Evolutionary conservation across 768 basidiomycete species (phyloP), one percentile per base, ranked within the genome.

Genomic region (Mycena chlorophos): DNA sequence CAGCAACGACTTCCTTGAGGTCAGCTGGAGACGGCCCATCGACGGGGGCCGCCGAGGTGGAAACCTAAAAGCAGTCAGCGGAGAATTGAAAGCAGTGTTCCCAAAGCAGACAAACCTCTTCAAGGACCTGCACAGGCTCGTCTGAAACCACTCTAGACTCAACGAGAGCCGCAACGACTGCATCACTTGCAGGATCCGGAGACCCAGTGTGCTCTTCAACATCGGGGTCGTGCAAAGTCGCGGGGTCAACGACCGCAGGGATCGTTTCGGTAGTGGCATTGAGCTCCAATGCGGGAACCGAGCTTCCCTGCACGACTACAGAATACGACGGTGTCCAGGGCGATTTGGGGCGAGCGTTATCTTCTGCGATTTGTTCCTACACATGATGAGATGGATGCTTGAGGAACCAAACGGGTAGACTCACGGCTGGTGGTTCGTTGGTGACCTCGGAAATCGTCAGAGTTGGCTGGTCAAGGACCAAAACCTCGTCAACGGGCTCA

Each of bases 311-410:
- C 8, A 52, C 54, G 10, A 55, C 57, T 25, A 66, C 65, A 3
- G 65, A 66, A 46, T 66, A 66, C 5, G 65, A 66, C 13, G 65
- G 60, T 20, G 65, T 55, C 65, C 63, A 64, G 27, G 60, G 53
- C 23, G 54, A 56, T 23, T 28, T 52, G 31, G 53, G 55, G 13
- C 25, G 46, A 28, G 25, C 49, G 17, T 23, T 25, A 40, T 40
- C 39, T 19, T 40, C 39, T 19, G 19, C 10, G 19, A 17, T 34
- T 8, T 17, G 31, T 34, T 8, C 17, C 31, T 34, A 17, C n/a
- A n/a, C n/a, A n/a, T 34, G 31, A 34, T 34, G 17, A 8, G 17
- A 17, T 34, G 8, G 31, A 34, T 12, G 40, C 22, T 42, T 42
- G 14, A 14, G 22, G 13, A 42, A 37, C n/a, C n/a, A 10, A 10